These are phyloP conservation scores for Amanita pseudoporphyria DNA, from an alignment of 768 basidiomycete genomes.

Conservation along the genomic window DNA sequence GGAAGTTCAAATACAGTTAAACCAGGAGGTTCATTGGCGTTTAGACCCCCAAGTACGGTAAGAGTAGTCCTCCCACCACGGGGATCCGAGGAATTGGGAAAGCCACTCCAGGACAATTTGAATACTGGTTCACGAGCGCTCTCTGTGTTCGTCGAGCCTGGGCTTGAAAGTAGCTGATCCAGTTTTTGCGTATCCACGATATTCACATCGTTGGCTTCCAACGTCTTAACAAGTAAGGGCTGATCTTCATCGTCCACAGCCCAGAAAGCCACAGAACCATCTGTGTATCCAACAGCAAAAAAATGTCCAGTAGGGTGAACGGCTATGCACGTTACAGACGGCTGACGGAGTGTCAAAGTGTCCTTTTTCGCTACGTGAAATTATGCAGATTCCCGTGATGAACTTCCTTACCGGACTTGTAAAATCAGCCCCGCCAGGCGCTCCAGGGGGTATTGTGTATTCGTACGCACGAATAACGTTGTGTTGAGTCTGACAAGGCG, in stretches of 20 bases:
- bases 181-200: slow-evolving; percentile 38
- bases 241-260: slow-evolving; percentile 68
- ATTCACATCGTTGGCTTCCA: slow-evolving; percentile 46
- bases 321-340: slow-evolving; percentile 59
- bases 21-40: slow-evolving; percentile 43
- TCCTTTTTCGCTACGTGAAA: slow-evolving; percentile 30
- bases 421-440: slow-evolving; percentile 70
- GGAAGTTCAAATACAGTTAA: slow-evolving; percentile 65
- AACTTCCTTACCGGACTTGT: slow-evolving; percentile 33
- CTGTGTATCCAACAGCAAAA: slow-evolving; percentile 72
- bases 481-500: slow-evolving; percentile 30
- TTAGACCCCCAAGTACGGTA: slow-evolving; percentile 69
- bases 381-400: neutral
- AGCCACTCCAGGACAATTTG: slow-evolving; percentile 79
- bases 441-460: slow-evolving; percentile 65
- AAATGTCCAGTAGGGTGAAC: slow-evolving; percentile 70
- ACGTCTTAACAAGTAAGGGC: slow-evolving; percentile 65
- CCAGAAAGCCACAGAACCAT: slow-evolving; percentile 82
- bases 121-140: slow-evolving; percentile 65
- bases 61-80: slow-evolving; percentile 66
- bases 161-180: slow-evolving; percentile 27
- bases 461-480: slow-evolving; percentile 56
- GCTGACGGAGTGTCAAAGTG: slow-evolving; percentile 60
- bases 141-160: slow-evolving; percentile 6
- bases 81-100: slow-evolving; percentile 54